Conservation (phyloP, 768 basidiomycete species). For the Suillus lakei region DNA sequence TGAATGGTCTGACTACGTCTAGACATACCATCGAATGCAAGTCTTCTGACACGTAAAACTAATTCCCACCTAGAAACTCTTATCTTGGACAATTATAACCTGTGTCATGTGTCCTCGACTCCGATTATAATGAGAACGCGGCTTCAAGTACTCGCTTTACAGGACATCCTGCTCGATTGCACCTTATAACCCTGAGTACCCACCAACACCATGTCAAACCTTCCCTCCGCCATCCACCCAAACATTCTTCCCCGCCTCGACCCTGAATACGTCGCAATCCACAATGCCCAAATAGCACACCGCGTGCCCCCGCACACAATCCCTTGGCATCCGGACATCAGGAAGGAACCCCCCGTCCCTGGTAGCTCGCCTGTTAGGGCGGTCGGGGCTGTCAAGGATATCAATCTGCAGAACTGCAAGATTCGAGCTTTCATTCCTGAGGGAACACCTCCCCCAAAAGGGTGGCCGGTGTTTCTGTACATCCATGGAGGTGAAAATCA, state of each 20-base stretch:
- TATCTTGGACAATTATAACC: conserved; percentile 16
- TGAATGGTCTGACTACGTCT: too few species aligned
- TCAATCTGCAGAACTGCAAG: conserved; percentile 50
- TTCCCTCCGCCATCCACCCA: conserved; percentile 60
- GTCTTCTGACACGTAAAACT: not conserved
- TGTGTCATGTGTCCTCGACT: conserved; percentile 16
- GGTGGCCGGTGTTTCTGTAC: conserved; percentile 75
- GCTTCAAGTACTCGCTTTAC: not conserved
- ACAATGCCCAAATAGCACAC: conserved; percentile 50
- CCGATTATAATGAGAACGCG: not conserved
- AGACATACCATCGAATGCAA: not conserved
- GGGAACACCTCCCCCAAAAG: conserved; percentile 48
- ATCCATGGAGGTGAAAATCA: conserved; percentile 67
- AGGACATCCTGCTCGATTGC: not conserved
- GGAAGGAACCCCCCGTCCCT: conserved; percentile 53
- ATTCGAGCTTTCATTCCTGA: conserved; percentile 68
- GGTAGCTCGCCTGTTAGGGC: conserved; percentile 58
- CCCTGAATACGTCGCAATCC: conserved; percentile 66
- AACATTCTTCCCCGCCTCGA: conserved; percentile 59
- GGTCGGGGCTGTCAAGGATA: conserved; percentile 58
- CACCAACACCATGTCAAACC: conserved; percentile 14
- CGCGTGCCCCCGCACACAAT: conserved; percentile 56
- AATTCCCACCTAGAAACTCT: conserved; percentile 1
- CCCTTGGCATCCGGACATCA: conserved; percentile 61
- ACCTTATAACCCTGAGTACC: not conserved